phyloP scores from a whole-genome alignment of 257 asterid species.

The Primulina tabacum region DNA sequence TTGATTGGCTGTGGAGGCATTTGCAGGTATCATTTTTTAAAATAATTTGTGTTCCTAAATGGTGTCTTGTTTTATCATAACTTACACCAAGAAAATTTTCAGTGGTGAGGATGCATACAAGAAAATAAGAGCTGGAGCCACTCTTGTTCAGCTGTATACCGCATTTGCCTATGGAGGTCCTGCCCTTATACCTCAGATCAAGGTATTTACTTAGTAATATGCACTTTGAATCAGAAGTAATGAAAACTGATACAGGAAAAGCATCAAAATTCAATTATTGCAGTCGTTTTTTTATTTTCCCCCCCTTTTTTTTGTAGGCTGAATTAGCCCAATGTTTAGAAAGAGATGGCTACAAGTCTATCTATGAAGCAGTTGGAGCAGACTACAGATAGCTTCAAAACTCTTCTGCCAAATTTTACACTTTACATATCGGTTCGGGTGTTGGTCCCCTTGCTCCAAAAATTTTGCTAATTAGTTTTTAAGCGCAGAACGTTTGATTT shows the following conservation, averaged over 20 bases:
- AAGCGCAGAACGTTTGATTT: neutral
- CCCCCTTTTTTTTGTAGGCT: slow-evolving; percentile 38
- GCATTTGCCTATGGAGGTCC: slow-evolving; percentile 97
- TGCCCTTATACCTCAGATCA: slow-evolving; percentile 84
- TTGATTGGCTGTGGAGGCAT: slow-evolving; percentile 91
- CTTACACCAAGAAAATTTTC: slow-evolving; percentile 18
- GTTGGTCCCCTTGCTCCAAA: neutral
- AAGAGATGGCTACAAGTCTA: slow-evolving; percentile 78
- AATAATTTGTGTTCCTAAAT: slow-evolving; percentile 8
- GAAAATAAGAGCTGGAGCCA: slow-evolving; percentile 93
- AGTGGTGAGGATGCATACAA: slow-evolving; percentile 97
- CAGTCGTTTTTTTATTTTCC: neutral
- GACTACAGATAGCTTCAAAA: slow-evolving; percentile 59
- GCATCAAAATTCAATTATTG: neutral
- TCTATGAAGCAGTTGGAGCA: slow-evolving; percentile 82
- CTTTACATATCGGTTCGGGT: slow-evolving; percentile 21
- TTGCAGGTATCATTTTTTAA: slow-evolving; percentile 55
- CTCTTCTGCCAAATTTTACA: slow-evolving; percentile 22
- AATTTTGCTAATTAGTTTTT: slow-evolving; percentile 8
- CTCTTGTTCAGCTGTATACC: slow-evolving; percentile 91
- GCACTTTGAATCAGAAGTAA: neutral
- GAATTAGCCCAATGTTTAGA: slow-evolving; percentile 83
- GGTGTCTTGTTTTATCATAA: slow-evolving; percentile 6
- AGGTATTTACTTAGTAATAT: slow-evolving; percentile 41
- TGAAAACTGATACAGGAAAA: neutral